These are phyloP conservation scores for Euryodendron excelsum DNA, from an alignment of 148 eudicot species.

Conservation along the genomic window DNA sequence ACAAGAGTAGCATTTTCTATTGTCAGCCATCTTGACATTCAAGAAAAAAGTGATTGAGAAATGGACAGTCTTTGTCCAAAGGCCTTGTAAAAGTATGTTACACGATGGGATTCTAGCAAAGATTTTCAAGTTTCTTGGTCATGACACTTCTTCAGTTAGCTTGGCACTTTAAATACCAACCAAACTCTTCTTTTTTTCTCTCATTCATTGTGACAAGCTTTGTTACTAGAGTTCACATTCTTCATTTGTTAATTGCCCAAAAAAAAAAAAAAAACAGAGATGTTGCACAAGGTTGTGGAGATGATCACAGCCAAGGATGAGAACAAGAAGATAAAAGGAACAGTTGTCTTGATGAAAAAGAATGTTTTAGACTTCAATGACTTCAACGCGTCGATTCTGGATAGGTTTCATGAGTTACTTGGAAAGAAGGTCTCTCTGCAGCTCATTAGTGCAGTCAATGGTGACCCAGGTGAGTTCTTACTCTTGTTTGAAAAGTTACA, in stretches of 20 bases:
- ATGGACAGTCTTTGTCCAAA: too few relatives aligned
- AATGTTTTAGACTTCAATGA: slow-evolving; percentile 47
- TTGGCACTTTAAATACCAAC: too few relatives aligned
- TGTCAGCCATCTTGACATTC: too few relatives aligned
- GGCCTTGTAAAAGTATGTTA: too few relatives aligned
- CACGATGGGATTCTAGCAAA: too few relatives aligned
- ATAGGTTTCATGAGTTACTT: slow-evolving; percentile 48
- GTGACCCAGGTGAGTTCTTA: slow-evolving; percentile 21
- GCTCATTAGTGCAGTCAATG: slow-evolving; percentile 44
- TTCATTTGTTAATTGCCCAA: neutral
- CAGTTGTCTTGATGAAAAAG: slow-evolving; percentile 53
- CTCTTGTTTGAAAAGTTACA: too few relatives aligned
- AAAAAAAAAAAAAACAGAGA: neutral
- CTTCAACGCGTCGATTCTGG: slow-evolving; percentile 43
- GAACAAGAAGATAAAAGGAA: slow-evolving; percentile 37
- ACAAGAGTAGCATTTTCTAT: too few relatives aligned
- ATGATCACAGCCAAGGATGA: neutral
- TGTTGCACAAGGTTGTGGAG: slow-evolving; percentile 14
- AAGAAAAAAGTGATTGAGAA: too few relatives aligned
- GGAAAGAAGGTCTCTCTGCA: slow-evolving; percentile 55
- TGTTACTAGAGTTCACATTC: neutral
- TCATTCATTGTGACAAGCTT: neutral
- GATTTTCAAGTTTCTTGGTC: too few relatives aligned
- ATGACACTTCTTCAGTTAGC: too few relatives aligned
- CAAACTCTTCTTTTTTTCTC: too few relatives aligned